phyloP scores from a whole-genome alignment of 768 basidiomycete genomes.

The Boletus rubescentipes region DNA sequence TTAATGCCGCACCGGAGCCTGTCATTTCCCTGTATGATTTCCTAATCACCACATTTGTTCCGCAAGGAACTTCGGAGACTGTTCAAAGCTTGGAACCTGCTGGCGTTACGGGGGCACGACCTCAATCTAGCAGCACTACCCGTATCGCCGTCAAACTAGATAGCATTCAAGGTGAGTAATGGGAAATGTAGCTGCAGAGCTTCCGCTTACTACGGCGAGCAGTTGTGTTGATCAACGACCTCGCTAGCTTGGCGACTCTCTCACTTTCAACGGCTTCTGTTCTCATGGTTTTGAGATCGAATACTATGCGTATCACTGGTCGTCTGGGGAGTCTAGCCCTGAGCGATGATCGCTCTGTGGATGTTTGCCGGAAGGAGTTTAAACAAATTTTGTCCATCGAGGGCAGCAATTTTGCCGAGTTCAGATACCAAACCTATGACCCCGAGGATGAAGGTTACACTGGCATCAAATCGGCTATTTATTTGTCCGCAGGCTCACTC shows the following conservation, averaged over 20 bases:
- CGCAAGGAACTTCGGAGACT: constrained; percentile 27
- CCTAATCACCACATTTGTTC: constrained; percentile 95
- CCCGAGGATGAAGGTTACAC: constrained; percentile 63
- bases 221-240: constrained; percentile 80
- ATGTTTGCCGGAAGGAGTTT: constrained; percentile 61
- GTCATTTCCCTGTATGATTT: constrained; percentile 92
- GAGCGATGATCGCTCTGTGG: constrained; percentile 62
- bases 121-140: constrained; percentile 54
- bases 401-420: constrained; percentile 90
- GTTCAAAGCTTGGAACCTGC: constrained; percentile 10
- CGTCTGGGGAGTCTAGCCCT: constrained; percentile 82
- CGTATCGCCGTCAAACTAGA: constrained; percentile 81
- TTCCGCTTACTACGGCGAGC: constrained; percentile 11
- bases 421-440: constrained; percentile 91
- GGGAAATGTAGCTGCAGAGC: not conserved
- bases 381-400: constrained; percentile 90
- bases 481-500: constrained; percentile 84
- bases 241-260: constrained; percentile 74
- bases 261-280: constrained; percentile 90
- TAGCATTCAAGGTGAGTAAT: constrained; percentile 67
- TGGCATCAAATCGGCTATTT: constrained; percentile 81
- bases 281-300: constrained; percentile 65
- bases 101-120: not conserved
- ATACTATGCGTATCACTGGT: constrained; percentile 75
- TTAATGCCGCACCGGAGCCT: constrained; percentile 87